Evolutionary conservation across 2,329 filamentous ascomycete species (phyloP), one percentile per base, ranked within the genome.

Genomic region (Dothideomycetes sp.): DNA sequence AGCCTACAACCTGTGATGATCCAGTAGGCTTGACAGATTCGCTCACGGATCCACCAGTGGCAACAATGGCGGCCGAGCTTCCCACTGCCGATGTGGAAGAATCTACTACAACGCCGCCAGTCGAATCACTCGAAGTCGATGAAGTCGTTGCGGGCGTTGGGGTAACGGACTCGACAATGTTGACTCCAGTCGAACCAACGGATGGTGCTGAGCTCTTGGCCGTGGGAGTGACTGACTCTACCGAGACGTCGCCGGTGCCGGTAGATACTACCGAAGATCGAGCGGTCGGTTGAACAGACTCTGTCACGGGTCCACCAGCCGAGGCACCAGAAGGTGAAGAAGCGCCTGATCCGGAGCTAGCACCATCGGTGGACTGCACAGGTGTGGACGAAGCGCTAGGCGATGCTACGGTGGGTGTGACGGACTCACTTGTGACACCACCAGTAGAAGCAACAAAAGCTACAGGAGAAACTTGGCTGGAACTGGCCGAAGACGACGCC

Each of bases 141-240:
- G 11, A 22, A 29, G 8, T 33, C 39, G 18, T 22, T 19, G 39
- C 34, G 19, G 5, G 19, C 12, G 41, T 37, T 7, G 34, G 34
- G 12, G 23, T 10, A 6, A 43, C 34, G 18, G 25, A 29, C 8
- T 37, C 17, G 9, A 27, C 27, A 5, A 33, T 39, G 18, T 42
- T n/a, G 25, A 41, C 37, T 11, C 45, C 45, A 33, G 47, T 46
- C 5, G 47, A 43, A 13, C 20, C 48, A 33, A 35, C 45, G 10
- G 34, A 37, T 3, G 19, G 5, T 10, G 33, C 33, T 7, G 33
- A 8, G 19, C 18, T 35, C 8, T 10, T 13, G 17, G 15, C 34
- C 4, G 22, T 44, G 10, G 41, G 41, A 6, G 29, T 28, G 6
- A 39, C 34, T 12, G 33, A 37, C 17, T 44, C 41, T 5, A 30